Conservation (phyloP, 257 asterid genomes). For the Lycium barbarum region DNA sequence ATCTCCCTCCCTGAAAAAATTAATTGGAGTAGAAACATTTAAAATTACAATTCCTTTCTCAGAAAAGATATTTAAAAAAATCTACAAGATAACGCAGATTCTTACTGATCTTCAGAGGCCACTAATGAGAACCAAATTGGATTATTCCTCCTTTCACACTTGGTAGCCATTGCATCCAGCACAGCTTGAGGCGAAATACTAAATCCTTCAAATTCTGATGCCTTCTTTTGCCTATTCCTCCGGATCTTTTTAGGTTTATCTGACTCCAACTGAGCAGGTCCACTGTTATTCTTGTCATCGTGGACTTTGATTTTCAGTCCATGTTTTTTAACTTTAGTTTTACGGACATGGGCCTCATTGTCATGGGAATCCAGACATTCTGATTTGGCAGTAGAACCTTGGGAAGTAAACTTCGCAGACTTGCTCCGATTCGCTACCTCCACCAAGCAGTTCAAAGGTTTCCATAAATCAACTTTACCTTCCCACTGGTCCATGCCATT, state of each 20-base stretch:
- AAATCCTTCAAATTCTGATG: conserved; percentile 58
- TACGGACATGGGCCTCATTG: conserved; percentile 57
- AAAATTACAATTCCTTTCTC: conserved; percentile 23
- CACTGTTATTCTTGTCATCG: conserved; percentile 62
- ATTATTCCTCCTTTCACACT: conserved; percentile 57
- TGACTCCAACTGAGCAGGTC: conserved; percentile 54
- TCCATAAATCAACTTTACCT: conserved; percentile 86
- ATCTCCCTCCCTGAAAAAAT: conserved; percentile 70
- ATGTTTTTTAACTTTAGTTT: conserved; percentile 64
- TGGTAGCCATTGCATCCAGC: conserved; percentile 62
- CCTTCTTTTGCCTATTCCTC: conserved; percentile 71
- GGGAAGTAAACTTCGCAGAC: conserved; percentile 65
- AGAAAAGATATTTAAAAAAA: background rate
- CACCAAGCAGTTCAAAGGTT: conserved; percentile 89
- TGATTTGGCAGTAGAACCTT: conserved; percentile 67
- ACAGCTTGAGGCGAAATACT: conserved; percentile 72
- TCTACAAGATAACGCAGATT: conserved; percentile 31
- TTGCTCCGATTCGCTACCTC: conserved; percentile 95
- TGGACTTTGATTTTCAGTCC: conserved; percentile 66
- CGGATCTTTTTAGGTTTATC: conserved; percentile 78
- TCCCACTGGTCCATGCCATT: conserved; percentile 67
- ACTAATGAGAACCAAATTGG: conserved; percentile 93
- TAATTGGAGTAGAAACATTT: conserved; percentile 22
- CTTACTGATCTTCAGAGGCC: conserved; percentile 85
- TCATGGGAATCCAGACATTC: conserved; percentile 57